phyloP scores from a whole-genome alignment of 2,329 filamentous ascomycete genomes.

The Didymella lethalis region DNA sequence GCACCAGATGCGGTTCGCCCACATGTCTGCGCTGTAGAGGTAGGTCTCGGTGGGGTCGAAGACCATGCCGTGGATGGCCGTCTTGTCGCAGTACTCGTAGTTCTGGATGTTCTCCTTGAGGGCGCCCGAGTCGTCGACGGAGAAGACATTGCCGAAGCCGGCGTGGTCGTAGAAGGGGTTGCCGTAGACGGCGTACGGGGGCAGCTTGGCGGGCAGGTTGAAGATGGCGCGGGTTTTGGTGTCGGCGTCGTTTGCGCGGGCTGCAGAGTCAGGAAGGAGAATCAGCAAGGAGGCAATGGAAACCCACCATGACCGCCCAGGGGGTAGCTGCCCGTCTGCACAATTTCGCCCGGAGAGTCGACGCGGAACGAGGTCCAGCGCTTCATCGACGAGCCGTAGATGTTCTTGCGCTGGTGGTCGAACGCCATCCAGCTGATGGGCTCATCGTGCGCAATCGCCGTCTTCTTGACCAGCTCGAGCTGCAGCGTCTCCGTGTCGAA shows the following conservation, averaged over 20 bases:
- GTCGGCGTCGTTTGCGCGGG: conserved; percentile 70
- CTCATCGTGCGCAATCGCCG: conserved; percentile 80
- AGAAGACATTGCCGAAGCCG: conserved; percentile 80
- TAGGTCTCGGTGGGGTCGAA: conserved; percentile 77
- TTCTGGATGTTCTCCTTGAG: conserved; percentile 73
- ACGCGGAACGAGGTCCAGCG: conserved; percentile 87
- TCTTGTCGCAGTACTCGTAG: conserved; percentile 73
- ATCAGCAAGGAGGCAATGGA: no score
- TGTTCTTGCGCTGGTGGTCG: conserved; percentile 80
- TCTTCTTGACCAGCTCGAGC: conserved; percentile 78
- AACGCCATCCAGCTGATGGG: conserved; percentile 96
- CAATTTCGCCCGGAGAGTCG: conserved; percentile 76
- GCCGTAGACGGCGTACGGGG: conserved; percentile 84
- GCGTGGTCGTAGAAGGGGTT: conserved; percentile 91
- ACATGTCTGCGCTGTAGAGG: conserved; percentile 81
- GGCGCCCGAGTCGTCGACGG: conserved; percentile 64
- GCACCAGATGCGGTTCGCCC: conserved; percentile 82
- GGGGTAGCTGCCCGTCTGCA: conserved; percentile 74
- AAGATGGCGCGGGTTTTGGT: conserved; percentile 92
- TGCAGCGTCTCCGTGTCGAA: conserved; percentile 84
- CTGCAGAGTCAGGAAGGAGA: conserved; percentile 52
- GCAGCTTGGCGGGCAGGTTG: conserved; percentile 77
- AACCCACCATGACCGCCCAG: conserved; percentile 77
- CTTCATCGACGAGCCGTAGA: conserved; percentile 93
- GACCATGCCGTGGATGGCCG: conserved; percentile 83